phyloP scores from a whole-genome alignment of 352 stramenopile genomes.

The Globisporangium paddicum region DNA sequence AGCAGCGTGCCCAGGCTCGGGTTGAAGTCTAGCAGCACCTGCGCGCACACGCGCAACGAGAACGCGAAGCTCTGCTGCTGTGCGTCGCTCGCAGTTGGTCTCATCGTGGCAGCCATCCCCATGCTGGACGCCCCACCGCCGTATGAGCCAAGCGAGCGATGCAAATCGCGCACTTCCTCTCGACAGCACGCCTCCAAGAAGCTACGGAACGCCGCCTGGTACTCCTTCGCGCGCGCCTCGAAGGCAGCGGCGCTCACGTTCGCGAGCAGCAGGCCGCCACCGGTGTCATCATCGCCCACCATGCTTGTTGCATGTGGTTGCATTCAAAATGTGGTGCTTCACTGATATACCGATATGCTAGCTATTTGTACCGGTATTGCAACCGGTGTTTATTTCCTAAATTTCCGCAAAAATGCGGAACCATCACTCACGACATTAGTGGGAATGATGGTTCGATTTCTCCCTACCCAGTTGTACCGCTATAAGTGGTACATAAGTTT shows the following conservation, averaged over 20 bases:
- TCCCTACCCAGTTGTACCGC: too few relatives aligned
- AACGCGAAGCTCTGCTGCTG: conserved; percentile 34
- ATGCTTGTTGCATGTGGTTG: background rate
- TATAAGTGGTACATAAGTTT: too few relatives aligned
- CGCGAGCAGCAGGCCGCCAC: conserved; percentile 10
- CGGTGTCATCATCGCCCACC: conserved; percentile 52
- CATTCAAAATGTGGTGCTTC: background rate
- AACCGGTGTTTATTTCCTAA: too few relatives aligned
- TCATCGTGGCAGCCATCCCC: background rate
- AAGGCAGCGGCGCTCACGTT: conserved; percentile 15
- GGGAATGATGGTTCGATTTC: too few relatives aligned
- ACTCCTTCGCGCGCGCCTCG: conserved; percentile 14
- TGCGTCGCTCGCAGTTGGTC: conserved; percentile 8
- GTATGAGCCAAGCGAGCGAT: background rate
- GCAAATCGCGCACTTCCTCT: conserved; percentile 7
- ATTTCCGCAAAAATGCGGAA: too few relatives aligned
- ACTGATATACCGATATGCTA: too few relatives aligned
- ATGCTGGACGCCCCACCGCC: background rate
- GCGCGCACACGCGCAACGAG: conserved; percentile 57
- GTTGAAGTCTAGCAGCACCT: conserved; percentile 79
- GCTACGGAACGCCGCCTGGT: conserved; percentile 16
- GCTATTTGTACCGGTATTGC: too few relatives aligned
- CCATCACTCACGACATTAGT: too few relatives aligned
- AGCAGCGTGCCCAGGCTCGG: conserved; percentile 79
- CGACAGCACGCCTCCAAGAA: conserved; percentile 14